Conservation (phyloP, 139 green algal species). For the Protoeuglena noctilucae region DNA sequence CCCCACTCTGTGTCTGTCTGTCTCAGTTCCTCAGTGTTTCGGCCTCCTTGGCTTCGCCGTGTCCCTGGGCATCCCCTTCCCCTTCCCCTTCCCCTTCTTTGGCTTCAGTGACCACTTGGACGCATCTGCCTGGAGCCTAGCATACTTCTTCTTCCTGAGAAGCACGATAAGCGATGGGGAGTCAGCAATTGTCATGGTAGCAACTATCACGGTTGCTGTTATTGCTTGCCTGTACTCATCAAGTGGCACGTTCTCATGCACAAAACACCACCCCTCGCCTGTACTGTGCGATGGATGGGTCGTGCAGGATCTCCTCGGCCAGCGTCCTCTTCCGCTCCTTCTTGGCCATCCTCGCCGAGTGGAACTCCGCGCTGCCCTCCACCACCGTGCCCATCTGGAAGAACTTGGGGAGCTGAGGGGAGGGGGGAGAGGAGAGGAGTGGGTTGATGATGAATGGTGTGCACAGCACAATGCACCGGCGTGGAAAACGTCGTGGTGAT, state of each 20-base stretch:
- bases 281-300: conserved; percentile 25
- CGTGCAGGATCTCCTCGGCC: conserved; percentile 36
- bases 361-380: conserved; percentile 46
- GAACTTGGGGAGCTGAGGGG: conserved; percentile 44
- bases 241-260: conserved; percentile 2
- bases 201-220: too few relatives aligned
- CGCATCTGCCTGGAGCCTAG: conserved; percentile 34
- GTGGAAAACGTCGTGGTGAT: too few relatives aligned
- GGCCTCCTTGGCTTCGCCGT: conserved; percentile 17
- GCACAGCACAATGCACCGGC: too few relatives aligned
- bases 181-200: conserved; percentile 6
- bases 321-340: conserved; percentile 45
- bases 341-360: conserved; percentile 41
- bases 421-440: too few relatives aligned
- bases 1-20: too few relatives aligned
- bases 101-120: conserved; percentile 6
- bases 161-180: neutral
- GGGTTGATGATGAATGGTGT: too few relatives aligned
- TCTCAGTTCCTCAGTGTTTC: conserved; percentile 22
- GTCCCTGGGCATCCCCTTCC: conserved; percentile 15
- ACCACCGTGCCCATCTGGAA: conserved; percentile 70
- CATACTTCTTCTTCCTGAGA: conserved; percentile 30
- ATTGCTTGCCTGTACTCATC: conserved; percentile 4
- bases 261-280: neutral
- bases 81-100: conserved; percentile 10